Evolutionary conservation across 176 grass and related monocot genomes (phyloP).

Genomic region (Oryza rufipogon): DNA sequence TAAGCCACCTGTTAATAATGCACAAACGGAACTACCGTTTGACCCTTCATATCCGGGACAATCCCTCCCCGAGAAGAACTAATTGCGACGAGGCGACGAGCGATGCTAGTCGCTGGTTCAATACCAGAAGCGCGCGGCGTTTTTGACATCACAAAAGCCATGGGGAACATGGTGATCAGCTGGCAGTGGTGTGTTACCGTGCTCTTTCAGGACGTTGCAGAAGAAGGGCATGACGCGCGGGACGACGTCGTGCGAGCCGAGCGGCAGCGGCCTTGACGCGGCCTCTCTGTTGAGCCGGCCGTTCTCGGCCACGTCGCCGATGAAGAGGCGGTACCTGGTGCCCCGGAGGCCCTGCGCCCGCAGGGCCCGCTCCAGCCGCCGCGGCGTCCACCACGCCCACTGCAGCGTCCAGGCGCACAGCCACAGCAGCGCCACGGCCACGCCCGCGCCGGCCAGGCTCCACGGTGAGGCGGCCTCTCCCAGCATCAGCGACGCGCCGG

Average conservation of each 20-base stretch:
- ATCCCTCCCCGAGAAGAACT: no score
- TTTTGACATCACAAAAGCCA: neutral
- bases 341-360: conserved; percentile 52
- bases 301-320: conserved; percentile 42
- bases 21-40: no score
- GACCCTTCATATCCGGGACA: no score
- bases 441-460: conserved; percentile 31
- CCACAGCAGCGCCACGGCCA: conserved; percentile 40
- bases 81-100: neutral
- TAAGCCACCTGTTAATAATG: no score
- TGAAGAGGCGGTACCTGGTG: conserved; percentile 48
- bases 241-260: conserved; percentile 49
- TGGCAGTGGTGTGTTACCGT: conserved; percentile 6
- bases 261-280: conserved; percentile 39
- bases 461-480: conserved; percentile 30
- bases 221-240: conserved; percentile 35
- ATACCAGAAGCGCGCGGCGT: no score
- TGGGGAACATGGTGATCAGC: neutral
- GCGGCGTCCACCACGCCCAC: conserved; percentile 62
- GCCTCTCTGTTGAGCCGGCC: conserved; percentile 46
- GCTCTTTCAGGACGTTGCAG: conserved; percentile 31
- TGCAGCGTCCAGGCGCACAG: conserved; percentile 32
- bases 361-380: conserved; percentile 43
- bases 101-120: neutral
- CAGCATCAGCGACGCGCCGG: neutral